Percentiles rank a stretch among this genome's conserved stretches.
These are phyloP conservation scores for Amanita subjunquillea DNA, from an alignment of 768 basidiomycete species.

Conservation along the genomic window DNA sequence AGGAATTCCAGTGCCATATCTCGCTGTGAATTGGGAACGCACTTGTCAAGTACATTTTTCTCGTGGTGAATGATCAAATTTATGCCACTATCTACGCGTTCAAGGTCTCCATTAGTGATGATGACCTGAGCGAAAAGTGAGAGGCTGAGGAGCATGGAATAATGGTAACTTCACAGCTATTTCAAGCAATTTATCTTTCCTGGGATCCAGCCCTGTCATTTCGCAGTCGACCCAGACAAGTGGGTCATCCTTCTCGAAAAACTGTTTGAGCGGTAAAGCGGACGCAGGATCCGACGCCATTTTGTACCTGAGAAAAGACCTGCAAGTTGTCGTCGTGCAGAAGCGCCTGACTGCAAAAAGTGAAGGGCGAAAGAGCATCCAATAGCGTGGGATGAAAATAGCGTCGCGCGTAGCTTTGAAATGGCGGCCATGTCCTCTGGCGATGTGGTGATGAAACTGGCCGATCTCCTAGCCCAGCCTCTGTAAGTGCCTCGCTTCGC, in stretches of 20 bases:
- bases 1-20: neutral
- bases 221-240: constrained; percentile 84
- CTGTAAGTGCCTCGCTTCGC: neutral
- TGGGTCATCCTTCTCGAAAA: constrained; percentile 48
- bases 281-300: neutral
- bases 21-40: constrained; percentile 12
- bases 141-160: neutral
- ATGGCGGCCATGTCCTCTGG: neutral
- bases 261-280: constrained; percentile 12
- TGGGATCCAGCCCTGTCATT: constrained; percentile 70
- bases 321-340: neutral
- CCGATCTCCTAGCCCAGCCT: constrained; percentile 16
- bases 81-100: constrained; percentile 73
- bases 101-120: constrained; percentile 79
- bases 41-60: constrained; percentile 63
- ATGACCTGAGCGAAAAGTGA: constrained; percentile 41
- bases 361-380: neutral
- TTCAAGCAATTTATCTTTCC: constrained; percentile 66
- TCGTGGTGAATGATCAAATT: constrained; percentile 67
- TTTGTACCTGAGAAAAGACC: neutral
- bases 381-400: neutral
- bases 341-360: neutral
- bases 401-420: no score
- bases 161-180: constrained; percentile 45
- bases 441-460: constrained; percentile 11